Conservation (phyloP, 352 stramenopile genomes). For the Phytopythium ostracodes region DNA sequence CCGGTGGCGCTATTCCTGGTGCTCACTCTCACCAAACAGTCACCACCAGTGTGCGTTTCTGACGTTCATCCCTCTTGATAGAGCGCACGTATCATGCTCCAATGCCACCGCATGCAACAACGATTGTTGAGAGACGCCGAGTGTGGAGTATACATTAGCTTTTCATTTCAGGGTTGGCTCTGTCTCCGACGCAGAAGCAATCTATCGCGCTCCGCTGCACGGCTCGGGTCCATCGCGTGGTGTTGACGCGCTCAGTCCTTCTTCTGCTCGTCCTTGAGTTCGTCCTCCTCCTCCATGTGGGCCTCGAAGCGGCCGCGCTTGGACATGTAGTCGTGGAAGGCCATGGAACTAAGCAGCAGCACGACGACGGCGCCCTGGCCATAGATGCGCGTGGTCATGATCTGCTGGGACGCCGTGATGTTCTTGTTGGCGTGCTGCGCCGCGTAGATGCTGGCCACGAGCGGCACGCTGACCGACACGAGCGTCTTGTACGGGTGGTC, state of each 20-base stretch:
- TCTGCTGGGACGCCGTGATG: slow-evolving; percentile 58
- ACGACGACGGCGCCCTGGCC: slow-evolving; percentile 49
- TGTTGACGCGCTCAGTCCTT: slow-evolving; percentile 4
- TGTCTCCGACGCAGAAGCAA: not conserved
- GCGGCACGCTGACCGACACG: slow-evolving; percentile 36
- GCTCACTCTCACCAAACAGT: too few species aligned
- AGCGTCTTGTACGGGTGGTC: slow-evolving; percentile 62
- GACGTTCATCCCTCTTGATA: too few species aligned
- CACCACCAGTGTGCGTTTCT: too few species aligned
- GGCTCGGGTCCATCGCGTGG: not conserved
- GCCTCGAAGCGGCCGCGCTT: slow-evolving; percentile 44
- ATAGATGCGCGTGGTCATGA: slow-evolving; percentile 78
- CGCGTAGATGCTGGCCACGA: slow-evolving; percentile 57
- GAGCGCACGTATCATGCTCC: too few species aligned
- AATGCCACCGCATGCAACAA: too few species aligned
- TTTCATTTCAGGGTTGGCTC: not conserved
- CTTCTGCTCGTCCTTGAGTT: not conserved
- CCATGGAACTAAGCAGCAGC: slow-evolving; percentile 61
- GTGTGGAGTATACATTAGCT: not conserved
- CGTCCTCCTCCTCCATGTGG: slow-evolving; percentile 10
- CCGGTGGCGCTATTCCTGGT: too few species aligned
- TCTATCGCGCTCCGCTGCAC: not conserved
- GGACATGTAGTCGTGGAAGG: slow-evolving; percentile 71
- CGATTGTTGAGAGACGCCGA: too few species aligned
- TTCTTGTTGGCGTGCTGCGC: slow-evolving; percentile 48